Base-by-base conservation (phyloP, 371 early-diverging fungal species). In the Mycotypha africana region DNA sequence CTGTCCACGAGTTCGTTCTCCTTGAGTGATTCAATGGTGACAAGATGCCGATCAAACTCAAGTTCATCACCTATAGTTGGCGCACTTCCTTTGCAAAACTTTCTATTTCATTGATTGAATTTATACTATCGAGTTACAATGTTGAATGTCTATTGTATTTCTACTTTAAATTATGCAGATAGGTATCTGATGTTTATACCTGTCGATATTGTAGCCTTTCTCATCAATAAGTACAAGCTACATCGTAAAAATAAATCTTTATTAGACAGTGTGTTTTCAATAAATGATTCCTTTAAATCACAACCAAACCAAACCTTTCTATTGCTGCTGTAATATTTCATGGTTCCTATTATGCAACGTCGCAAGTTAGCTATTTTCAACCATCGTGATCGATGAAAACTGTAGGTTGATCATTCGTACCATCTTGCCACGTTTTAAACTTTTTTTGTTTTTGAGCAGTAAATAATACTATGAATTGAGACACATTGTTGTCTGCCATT, bases 401-500 rank as follows among this genome's bases (percentile, higher is more conserved):
- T n/a, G n/a, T n/a, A n/a, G n/a, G n/a, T n/a, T n/a, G n/a, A n/a
- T n/a, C n/a, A n/a, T n/a, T n/a, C n/a, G n/a, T 62, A 74, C 82
- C 82, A 53, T 82, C 82, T 44, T 79, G 80, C 81, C 81, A 82
- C 11, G 77, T 80, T 49, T 82, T 82, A 43, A 60, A 60, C 42
- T 82, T 82, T 49, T 80, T 82, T 5, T 43, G 50, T 44, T 80
- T 80, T 50, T 82, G 82, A 8, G 68, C 65, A 14, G 82, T 82
- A 41, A 74, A 82, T 19, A 80, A 56, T 5, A 70, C 64, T 48
- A 45, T 30, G 37, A 48, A 68, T 12, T 58, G 47, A 24, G 42
- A 30, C 10, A 60, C 36, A 16, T 40, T 53, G 20, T 53, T 38
- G 16, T 55, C 91, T 40, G 43, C n/a, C 49, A 57, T 51, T 16